Percentiles rank a stretch among this genome's conserved stretches.
Evolutionary conservation across 2,329 filamentous ascomycete genomes (phyloP).

Genomic region (Sclerotinia spermophila): DNA sequence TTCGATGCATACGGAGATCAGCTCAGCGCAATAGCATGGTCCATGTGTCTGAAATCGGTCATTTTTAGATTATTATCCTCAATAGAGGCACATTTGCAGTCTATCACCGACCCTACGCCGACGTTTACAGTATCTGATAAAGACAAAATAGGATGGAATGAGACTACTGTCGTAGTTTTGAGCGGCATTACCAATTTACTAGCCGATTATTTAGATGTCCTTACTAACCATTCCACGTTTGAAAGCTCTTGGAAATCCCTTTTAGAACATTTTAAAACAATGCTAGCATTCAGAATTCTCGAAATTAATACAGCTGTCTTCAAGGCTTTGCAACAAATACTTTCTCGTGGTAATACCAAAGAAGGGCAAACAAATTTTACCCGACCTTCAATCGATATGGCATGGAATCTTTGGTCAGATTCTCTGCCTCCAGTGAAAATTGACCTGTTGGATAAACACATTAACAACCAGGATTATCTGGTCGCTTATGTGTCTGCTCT

Average conservation of each 20-base stretch:
- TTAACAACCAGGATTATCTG: slow-evolving; percentile 76
- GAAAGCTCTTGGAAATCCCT: slow-evolving; percentile 72
- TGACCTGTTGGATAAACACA: slow-evolving; percentile 43
- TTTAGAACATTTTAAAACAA: slow-evolving; percentile 61
- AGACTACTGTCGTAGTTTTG: slow-evolving; percentile 71
- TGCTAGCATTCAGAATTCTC: slow-evolving; percentile 62
- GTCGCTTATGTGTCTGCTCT: slow-evolving; percentile 77
- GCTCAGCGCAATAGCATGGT: slow-evolving; percentile 75
- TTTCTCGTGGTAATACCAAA: slow-evolving; percentile 49
- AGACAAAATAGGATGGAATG: slow-evolving; percentile 60
- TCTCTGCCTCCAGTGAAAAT: slow-evolving; percentile 53
- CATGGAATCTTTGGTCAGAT: slow-evolving; percentile 68
- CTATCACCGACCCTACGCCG: slow-evolving; percentile 37
- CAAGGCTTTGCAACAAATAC: slow-evolving; percentile 60
- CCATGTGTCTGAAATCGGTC: slow-evolving; percentile 74
- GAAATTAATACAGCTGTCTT: slow-evolving; percentile 70
- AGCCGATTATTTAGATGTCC: slow-evolving; percentile 69
- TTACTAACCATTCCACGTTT: slow-evolving; percentile 65
- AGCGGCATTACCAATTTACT: slow-evolving; percentile 70
- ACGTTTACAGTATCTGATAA: slow-evolving; percentile 40
- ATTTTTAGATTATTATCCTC: slow-evolving; percentile 73
- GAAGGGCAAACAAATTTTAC: slow-evolving; percentile 37
- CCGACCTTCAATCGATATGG: slow-evolving; percentile 51
- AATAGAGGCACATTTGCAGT: slow-evolving; percentile 56
- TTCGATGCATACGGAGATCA: slow-evolving; percentile 88